Percentiles rank a stretch among this genome's conserved stretches.
These are phyloP conservation scores for Diaporthe nobilis DNA, from an alignment of 2,329 filamentous ascomycete species.

Conservation along the genomic window DNA sequence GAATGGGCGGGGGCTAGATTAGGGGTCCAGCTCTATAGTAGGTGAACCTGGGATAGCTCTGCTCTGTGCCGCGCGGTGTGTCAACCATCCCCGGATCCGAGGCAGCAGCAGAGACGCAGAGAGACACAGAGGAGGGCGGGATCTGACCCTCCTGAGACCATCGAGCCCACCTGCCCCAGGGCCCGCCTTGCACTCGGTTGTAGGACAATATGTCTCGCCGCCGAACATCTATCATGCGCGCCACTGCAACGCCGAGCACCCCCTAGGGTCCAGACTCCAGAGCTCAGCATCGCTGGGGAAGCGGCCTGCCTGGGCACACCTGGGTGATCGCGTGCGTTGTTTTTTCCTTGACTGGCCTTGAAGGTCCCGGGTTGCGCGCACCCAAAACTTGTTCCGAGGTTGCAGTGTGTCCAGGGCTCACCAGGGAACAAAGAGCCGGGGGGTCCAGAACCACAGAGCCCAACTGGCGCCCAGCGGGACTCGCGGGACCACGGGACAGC, in stretches of 20 bases:
- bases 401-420: not conserved
- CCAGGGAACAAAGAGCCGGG: not conserved
- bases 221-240: slow-evolving; percentile 17
- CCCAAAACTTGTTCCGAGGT: slow-evolving; percentile 18
- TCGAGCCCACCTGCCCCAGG: not conserved
- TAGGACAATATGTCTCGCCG: slow-evolving; percentile 25
- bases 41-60: not conserved
- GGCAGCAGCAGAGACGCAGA: not conserved
- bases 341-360: not conserved
- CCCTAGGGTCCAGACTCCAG: not conserved
- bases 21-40: not conserved
- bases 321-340: not conserved
- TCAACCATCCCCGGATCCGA: slow-evolving; percentile 19
- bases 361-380: too few relatives aligned
- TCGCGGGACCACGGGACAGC: not conserved
- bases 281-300: not conserved
- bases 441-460: not conserved
- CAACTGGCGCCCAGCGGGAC: not conserved
- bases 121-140: not conserved
- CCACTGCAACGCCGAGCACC: not conserved
- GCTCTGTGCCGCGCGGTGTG: not conserved
- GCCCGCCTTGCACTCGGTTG: not conserved
- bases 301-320: not conserved
- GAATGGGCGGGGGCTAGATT: not conserved
- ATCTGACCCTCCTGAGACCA: slow-evolving; percentile 28